Base-by-base conservation (phyloP, 371 early-diverging fungal species). In the Apophysomyces variabilis region DNA sequence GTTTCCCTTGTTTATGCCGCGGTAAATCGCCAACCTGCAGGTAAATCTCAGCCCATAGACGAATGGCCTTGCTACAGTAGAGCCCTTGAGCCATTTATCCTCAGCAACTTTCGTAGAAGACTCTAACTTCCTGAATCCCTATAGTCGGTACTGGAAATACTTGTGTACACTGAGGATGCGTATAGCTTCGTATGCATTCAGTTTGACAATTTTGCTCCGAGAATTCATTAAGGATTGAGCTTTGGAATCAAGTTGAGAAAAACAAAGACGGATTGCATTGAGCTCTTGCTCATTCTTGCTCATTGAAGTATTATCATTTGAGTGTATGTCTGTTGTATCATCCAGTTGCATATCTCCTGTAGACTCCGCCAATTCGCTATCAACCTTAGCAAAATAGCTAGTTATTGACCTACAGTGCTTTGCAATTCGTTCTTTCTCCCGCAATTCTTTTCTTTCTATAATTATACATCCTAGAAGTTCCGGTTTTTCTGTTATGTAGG, bases 1-100 rank as follows among this genome's bases (percentile, higher is more conserved):
- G 37, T n/a, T 58, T 58, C n/a, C 58, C 38, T 58, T 58, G 58
- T 7, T 18, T 14, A 7, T 58, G 58, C 58, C 32, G 12, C n/a
- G 58, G 18, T 4, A 58, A 16, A 36, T 58, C 18, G 38, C 58
- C 58, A 12, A 58, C 0, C 16, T 37, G 37, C 8, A 58, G 38
- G 12, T 58, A 58, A n/a, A 5, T 13, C 7, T 36, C 36, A 21
- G 38, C 58, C 50, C 16, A 50, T n/a, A 18, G 26, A 50, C 50
- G 21, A 9, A 21, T 50, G 21, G 5, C 50, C 21, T 50, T 50
- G 50, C 8, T 50, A 6, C 50, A 0, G 50, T 50, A 50, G n/a
- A 50, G 0, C 21, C 1, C 21, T 50, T 50, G 50, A 50, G 21
- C 3, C 50, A 50, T 50, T 21, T 8, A 5, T 50, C 50, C 21